Evolutionary conservation across 768 basidiomycete species (phyloP), one percentile per base, ranked within the genome.

Genomic region (Rickenella mellea): DNA sequence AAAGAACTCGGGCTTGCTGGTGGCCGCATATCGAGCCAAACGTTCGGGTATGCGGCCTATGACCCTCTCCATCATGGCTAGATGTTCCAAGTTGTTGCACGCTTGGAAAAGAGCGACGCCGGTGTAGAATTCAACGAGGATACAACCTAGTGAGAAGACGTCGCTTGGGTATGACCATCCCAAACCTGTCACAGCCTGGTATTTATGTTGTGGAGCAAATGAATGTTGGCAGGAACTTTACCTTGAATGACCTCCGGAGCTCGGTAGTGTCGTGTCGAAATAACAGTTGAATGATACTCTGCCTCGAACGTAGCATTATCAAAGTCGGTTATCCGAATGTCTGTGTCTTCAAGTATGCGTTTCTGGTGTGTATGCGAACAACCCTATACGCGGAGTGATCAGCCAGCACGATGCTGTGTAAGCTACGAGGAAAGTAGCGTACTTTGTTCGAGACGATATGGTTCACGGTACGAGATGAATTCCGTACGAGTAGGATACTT

Each of bases 11-110:
- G 90, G 80, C 54, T 93, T 93, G 39, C 80, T 76, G 36, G 83
- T 73, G 7, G 81, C 77, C 14, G 83, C 84, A 32, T 73, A 70
- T 31, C 83, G 73, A 28, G 78, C 77, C 56, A 94, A 90, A 5
- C 82, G 78, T 39, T 85, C 80, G 0, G 93, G 89, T 83, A 98
- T 93, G 67, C 86, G 88, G 45, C 94, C 94, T 87, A 98, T 97
- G 28, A 98, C 96, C 60, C 87, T 83, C 60, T 98, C 93, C 96
- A 99, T 99, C 96, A 99, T 99, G 29, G 94, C 96, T 11, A 99
- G 78, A 63, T 99, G 96, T 60, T 99, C 96, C 7, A 98, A 75
- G 59, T 99, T 98, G 64, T 98, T 94, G 55, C 98, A 96, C 1
- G 96, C 98, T 63, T 99, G 96, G 66, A 96, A 99, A n/a, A 99